These are phyloP conservation scores for Botryosphaeria dothidea DNA, from an alignment of 2,329 filamentous ascomycete genomes.

Conservation along the genomic window DNA sequence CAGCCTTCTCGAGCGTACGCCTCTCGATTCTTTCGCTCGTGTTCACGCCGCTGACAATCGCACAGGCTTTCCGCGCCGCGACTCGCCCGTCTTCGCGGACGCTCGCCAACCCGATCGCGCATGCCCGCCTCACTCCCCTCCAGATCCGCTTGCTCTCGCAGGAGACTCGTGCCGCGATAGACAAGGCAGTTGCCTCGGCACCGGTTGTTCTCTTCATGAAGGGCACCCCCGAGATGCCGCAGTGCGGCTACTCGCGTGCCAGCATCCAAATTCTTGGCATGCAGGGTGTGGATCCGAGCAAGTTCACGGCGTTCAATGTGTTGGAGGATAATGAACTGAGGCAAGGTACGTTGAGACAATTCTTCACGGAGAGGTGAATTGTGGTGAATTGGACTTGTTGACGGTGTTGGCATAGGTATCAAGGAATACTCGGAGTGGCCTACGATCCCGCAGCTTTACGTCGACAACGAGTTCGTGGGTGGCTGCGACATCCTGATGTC, in stretches of 20 bases:
- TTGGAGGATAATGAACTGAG: constrained; percentile 87
- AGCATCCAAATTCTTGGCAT: constrained; percentile 92
- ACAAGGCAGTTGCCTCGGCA: constrained; percentile 82
- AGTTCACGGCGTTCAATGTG: constrained; percentile 98
- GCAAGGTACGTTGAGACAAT: constrained; percentile 55
- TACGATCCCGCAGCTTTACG: constrained; percentile 94
- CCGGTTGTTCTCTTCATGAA: constrained; percentile 99
- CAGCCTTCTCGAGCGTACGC: constrained; percentile 37
- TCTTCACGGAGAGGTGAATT: not conserved
- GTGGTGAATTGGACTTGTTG: constrained; percentile 16
- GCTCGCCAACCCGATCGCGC: constrained; percentile 28
- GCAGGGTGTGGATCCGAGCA: constrained; percentile 90
- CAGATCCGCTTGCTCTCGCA: constrained; percentile 73
- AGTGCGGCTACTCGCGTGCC: constrained; percentile 95
- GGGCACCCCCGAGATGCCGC: constrained; percentile 91
- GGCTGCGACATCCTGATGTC: constrained; percentile 96
- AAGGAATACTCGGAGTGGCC: constrained; percentile 99
- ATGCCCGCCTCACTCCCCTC: constrained; percentile 45
- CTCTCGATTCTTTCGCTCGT: not conserved
- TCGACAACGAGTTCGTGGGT: constrained; percentile 93
- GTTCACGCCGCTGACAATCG: not conserved
- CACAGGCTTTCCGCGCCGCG: constrained; percentile 39
- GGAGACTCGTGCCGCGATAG: constrained; percentile 79
- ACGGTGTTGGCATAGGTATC: constrained; percentile 66
- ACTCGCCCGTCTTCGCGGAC: constrained; percentile 33